Percentiles rank a stretch among this genome's conserved stretches.
Evolutionary conservation across 371 early-diverging fungal species (phyloP).

Genomic region (Sanchytrium tribonematis): DNA sequence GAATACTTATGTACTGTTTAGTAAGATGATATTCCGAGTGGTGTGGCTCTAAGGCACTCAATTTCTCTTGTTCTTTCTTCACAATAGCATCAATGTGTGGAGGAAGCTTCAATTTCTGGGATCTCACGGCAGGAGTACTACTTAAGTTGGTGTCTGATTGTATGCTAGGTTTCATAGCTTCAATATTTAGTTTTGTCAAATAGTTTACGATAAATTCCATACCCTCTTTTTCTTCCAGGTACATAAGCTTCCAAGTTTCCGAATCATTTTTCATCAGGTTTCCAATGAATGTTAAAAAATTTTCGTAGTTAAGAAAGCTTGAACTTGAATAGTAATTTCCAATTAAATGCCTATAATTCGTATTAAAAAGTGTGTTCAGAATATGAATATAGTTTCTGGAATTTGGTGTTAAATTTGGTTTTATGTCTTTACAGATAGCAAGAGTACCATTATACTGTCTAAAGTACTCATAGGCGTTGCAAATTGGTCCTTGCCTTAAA

Average conservation of each 20-base stretch:
- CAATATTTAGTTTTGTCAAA: not conserved
- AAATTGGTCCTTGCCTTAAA: too few relatives aligned
- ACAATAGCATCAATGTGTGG: conserved; percentile 3
- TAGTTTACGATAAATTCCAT: not conserved
- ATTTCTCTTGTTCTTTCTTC: conserved; percentile 49
- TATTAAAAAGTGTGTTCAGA: not conserved
- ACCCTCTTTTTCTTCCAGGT: not conserved
- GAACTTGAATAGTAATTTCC: not conserved
- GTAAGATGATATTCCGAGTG: conserved; percentile 89
- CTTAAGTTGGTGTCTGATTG: not conserved
- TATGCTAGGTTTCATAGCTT: not conserved
- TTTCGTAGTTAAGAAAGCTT: not conserved
- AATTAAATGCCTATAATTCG: not conserved
- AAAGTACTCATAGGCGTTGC: too few relatives aligned
- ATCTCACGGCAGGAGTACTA: not conserved
- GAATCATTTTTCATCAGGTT: not conserved
- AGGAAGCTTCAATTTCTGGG: not conserved
- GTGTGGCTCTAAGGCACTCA: conserved; percentile 73
- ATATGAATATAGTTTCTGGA: not conserved
- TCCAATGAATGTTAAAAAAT: not conserved
- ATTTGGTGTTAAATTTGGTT: too few relatives aligned
- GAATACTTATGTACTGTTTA: conserved; percentile 85
- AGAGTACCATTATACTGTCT: too few relatives aligned
- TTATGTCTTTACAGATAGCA: too few relatives aligned
- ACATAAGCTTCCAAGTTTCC: not conserved